Percentiles rank a stretch among this genome's conserved stretches.
Evolutionary conservation across 805 yeast species (phyloP).

Genomic region (Yamadazyma akitaensis): DNA sequence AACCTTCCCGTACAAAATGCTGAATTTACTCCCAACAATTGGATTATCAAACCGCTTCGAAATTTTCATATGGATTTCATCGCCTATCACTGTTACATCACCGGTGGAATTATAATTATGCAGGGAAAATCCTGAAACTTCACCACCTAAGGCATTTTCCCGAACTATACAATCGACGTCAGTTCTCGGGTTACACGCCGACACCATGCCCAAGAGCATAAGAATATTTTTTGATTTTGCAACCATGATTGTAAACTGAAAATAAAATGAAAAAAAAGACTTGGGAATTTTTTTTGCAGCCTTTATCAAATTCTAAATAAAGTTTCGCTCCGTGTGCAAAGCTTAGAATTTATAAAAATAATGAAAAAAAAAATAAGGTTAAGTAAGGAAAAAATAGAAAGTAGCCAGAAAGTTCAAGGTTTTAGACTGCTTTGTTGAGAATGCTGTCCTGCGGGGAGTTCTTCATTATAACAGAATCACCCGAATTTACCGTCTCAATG

Average conservation of each 20-base stretch:
- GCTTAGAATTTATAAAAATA: neutral
- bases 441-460: no score
- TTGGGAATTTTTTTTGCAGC: slow-evolving; percentile 1
- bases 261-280: neutral
- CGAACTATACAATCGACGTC: slow-evolving; percentile 23
- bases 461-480: no score
- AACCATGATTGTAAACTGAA: slow-evolving; percentile 4
- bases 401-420: no score
- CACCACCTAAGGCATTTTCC: slow-evolving; percentile 23
- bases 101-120: slow-evolving; percentile 7
- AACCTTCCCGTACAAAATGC: slow-evolving; percentile 34
- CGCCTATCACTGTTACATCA: neutral
- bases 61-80: slow-evolving; percentile 14
- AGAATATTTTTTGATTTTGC: neutral
- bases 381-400: no score
- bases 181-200: slow-evolving; percentile 26
- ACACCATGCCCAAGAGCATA: neutral
- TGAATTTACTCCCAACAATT: slow-evolving; percentile 24
- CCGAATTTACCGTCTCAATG: no score
- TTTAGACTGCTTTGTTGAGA: no score
- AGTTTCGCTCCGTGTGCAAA: neutral
- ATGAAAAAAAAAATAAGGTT: neutral
- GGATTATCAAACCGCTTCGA: slow-evolving; percentile 31
- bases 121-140: slow-evolving; percentile 5
- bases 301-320: neutral